Conservation (phyloP, 2,329 filamentous ascomycete genomes). For the Apiospora koreana region DNA sequence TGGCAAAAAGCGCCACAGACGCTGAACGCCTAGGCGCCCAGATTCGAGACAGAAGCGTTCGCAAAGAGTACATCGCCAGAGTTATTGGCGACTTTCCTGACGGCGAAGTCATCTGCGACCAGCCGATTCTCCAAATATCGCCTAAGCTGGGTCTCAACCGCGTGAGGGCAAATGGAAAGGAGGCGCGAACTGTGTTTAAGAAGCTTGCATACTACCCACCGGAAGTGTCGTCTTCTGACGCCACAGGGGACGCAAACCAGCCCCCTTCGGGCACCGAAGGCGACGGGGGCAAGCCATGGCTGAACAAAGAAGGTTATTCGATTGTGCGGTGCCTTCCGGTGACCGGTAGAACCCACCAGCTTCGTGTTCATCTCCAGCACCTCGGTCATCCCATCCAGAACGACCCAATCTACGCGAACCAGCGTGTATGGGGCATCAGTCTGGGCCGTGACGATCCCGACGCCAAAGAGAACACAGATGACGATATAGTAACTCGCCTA, state of each 20-base stretch:
- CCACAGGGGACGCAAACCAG: constrained; percentile 11
- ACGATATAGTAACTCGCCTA: constrained; percentile 84
- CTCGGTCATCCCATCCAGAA: constrained; percentile 95
- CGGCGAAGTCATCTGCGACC: constrained; percentile 86
- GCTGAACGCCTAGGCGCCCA: constrained; percentile 77
- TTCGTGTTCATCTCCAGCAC: constrained; percentile 92
- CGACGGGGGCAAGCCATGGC: constrained; percentile 40
- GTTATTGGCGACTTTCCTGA: constrained; percentile 92
- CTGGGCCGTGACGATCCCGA: constrained; percentile 71
- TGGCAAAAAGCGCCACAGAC: constrained; percentile 81
- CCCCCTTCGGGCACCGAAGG: constrained; percentile 20
- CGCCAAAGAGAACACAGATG: constrained; percentile 71
- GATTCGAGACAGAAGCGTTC: constrained; percentile 77
- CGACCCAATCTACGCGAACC: constrained; percentile 96
- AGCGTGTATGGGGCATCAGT: constrained; percentile 82
- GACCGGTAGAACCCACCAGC: constrained; percentile 91
- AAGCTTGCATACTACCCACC: constrained; percentile 79
- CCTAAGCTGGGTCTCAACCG: constrained; percentile 93
- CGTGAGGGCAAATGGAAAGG: constrained; percentile 90
- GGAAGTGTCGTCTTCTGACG: constrained; percentile 13
- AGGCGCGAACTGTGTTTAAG: constrained; percentile 88
- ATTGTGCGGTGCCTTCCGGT: constrained; percentile 93
- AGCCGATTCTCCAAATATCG: constrained; percentile 91
- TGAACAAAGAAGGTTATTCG: constrained; percentile 77
- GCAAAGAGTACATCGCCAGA: constrained; percentile 93